Evolutionary conservation across 345 rosid genomes (phyloP).

Genomic region (Syzygium grande): DNA sequence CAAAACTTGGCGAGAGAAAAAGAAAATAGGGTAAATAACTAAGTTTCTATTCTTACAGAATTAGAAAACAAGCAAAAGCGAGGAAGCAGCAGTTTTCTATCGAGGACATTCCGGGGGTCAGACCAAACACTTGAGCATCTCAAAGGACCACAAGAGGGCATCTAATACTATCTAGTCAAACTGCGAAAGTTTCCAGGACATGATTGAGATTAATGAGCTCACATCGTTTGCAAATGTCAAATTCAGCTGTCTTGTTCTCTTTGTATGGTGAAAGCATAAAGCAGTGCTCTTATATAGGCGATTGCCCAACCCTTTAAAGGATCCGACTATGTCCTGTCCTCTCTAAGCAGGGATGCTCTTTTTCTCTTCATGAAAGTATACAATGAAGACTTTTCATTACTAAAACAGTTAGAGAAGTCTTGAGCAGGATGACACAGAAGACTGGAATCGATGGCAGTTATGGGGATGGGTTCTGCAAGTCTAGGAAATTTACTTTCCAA

Average conservation of each 20-base stretch:
- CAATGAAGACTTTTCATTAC: background rate
- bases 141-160: background rate
- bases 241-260: background rate
- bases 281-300: background rate
- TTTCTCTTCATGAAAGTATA: background rate
- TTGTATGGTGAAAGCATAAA: too few relatives aligned
- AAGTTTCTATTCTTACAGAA: background rate
- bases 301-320: background rate
- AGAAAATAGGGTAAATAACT: conserved; percentile 1
- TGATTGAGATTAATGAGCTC: too few relatives aligned
- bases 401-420: background rate
- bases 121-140: background rate
- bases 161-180: background rate
- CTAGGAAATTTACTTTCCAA: background rate
- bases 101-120: background rate
- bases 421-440: background rate
- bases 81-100: background rate
- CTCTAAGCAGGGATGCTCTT: background rate
- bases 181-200: background rate
- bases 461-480: background rate
- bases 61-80: background rate
- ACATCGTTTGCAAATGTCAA: background rate
- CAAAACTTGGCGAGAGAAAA: conserved; percentile 41
- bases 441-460: background rate
- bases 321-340: background rate